Percentiles rank a stretch among this genome's conserved stretches.
These are phyloP conservation scores for Glebionis coronaria DNA, from an alignment of 129 eudicot genomes.

Conservation along the genomic window DNA sequence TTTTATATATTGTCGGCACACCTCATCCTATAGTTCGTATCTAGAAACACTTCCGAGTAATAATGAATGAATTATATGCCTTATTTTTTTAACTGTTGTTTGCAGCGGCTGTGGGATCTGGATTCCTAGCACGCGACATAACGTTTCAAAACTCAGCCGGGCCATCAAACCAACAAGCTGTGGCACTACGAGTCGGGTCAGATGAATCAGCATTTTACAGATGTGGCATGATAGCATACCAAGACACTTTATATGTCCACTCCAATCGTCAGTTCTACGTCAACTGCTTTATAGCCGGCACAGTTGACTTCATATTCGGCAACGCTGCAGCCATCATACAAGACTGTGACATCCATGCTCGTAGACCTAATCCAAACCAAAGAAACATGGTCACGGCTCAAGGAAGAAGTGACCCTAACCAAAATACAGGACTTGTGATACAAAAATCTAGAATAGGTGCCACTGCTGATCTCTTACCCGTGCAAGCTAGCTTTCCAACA, in stretches of 20 bases:
- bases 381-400: conserved; percentile 88
- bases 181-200: conserved; percentile 78
- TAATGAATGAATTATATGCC: background rate
- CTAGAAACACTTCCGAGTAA: background rate
- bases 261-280: conserved; percentile 75
- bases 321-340: conserved; percentile 80
- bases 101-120: conserved; percentile 54
- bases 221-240: conserved; percentile 72
- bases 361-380: conserved; percentile 59
- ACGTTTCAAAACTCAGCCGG: conserved; percentile 91
- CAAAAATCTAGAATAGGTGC: conserved; percentile 68
- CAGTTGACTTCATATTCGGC: conserved; percentile 91
- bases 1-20: background rate
- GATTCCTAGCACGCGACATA: conserved; percentile 75
- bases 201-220: conserved; percentile 73
- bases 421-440: conserved; percentile 83
- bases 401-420: conserved; percentile 87
- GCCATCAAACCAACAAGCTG: conserved; percentile 82
- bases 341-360: conserved; percentile 78
- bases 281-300: conserved; percentile 59
- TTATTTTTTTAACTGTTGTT: background rate
- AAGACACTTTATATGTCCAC: conserved; percentile 87
- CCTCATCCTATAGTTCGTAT: background rate
- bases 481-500: conserved; percentile 49
- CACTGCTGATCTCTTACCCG: conserved; percentile 54